Conservation (phyloP, 179 eudicot species). For the Amaranthus tricolor region DNA sequence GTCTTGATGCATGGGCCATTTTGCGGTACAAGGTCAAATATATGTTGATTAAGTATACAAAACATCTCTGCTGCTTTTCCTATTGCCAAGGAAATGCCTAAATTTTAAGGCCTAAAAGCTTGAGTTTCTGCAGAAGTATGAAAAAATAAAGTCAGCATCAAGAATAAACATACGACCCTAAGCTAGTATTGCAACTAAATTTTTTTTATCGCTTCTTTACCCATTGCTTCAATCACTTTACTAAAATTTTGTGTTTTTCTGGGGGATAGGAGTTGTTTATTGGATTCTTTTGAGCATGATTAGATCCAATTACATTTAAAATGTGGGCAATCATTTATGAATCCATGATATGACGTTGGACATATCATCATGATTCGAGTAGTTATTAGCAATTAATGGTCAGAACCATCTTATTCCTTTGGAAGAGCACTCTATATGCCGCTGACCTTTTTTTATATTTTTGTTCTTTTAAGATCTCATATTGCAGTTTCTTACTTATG, state of each 20-base stretch:
- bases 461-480: conserved; percentile 36
- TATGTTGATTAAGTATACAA: conserved; percentile 1
- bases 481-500: conserved; percentile 98
- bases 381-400: not conserved
- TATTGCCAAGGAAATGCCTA: conserved; percentile 19
- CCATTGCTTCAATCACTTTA: not conserved
- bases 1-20: not conserved
- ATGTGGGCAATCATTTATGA: not conserved
- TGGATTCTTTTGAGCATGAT: not conserved
- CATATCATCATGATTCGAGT: not conserved
- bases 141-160: conserved; percentile 7
- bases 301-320: not conserved
- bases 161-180: not conserved
- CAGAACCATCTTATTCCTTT: not conserved
- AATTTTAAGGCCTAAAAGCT: conserved; percentile 47
- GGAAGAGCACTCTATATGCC: not conserved
- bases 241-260: not conserved
- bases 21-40: conserved; percentile 14
- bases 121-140: conserved; percentile 60
- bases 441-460: not conserved
- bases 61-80: conserved; percentile 9
- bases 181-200: too few relatives aligned
- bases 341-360: not conserved
- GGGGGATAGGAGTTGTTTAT: not conserved
- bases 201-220: conserved; percentile 5